Conservation (phyloP, 129 eudicot genomes). For the Scalesia atractyloides region DNA sequence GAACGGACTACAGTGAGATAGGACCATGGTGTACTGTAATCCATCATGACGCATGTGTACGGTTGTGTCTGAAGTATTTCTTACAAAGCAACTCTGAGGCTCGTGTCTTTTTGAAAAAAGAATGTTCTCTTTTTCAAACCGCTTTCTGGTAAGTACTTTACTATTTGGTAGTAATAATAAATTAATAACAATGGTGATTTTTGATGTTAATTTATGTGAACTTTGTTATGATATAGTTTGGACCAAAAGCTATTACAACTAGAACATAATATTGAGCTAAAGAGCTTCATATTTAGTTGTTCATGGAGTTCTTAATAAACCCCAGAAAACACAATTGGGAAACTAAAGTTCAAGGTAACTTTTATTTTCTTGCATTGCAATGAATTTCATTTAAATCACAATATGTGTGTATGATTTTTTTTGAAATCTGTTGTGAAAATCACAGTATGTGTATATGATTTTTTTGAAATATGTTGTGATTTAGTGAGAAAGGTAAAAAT, state of each 20-base stretch:
- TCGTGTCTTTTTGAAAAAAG: conserved; percentile 62
- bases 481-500: conserved; percentile 80
- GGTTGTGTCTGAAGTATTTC: conserved; percentile 73
- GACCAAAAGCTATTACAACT: conserved; percentile 63
- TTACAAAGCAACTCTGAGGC: conserved; percentile 66
- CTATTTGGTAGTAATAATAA: neutral
- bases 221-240: conserved; percentile 44
- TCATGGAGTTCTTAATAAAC: conserved; percentile 54
- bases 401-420: neutral
- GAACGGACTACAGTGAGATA: conserved; percentile 52
- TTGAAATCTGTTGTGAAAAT: too few species aligned
- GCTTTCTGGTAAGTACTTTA: conserved; percentile 57
- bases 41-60: conserved; percentile 79
- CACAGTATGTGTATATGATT: too few species aligned
- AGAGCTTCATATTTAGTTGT: conserved; percentile 51
- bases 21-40: conserved; percentile 75
- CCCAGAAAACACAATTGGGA: conserved; percentile 68
- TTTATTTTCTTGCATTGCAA: conserved; percentile 10
- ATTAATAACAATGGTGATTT: neutral
- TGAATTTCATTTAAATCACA: neutral
- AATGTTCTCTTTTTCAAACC: conserved; percentile 57
- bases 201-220: conserved; percentile 2
- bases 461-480: conserved; percentile 14
- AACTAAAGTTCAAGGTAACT: conserved; percentile 78
- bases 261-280: conserved; percentile 63